Evolutionary conservation across 2,329 filamentous ascomycete genomes (phyloP), one percentile per base, ranked within the genome.

Genomic region (Didymella pinodella): DNA sequence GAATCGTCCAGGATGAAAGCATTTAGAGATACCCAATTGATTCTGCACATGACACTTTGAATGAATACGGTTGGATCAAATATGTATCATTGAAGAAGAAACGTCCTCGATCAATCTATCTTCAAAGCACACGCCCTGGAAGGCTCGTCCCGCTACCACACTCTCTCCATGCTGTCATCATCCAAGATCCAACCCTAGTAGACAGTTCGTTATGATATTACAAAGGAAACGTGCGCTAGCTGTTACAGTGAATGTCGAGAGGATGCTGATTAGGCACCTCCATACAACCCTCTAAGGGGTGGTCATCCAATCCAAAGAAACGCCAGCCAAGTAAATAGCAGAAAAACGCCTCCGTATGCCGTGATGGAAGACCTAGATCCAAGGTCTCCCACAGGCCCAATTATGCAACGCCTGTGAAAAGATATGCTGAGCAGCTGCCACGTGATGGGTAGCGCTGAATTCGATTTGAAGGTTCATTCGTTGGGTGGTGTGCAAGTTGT

Each of bases 51-150:
- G 10, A n/a, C 16, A 47, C 7, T 12, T 3, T n/a, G 18, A 11
- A 28, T 12, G 22, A 20, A 11, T 28, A 20, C 8, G 25, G 44
- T 18, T 61, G 61, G 56, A 43, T 61, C 57, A 62, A 74, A 72
- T 73, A 75, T 74, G 62, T 75, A 71, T 72, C 68, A 69, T 75
- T 72, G 70, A 73, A 75, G 66, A 55, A 40, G 50, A 57, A 57
- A 57, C 18, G 10, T 25, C 29, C 41, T n/a, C 34, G 8, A 4
- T 14, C 31, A 44, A 45, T 43, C 29, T 54, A 34, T 34, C 12
- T 48, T 47, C 56, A 52, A 48, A 49, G 53, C 47, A 41, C 47
- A 20, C 41, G 32, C 46, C 50, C 16, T 20, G 12, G 32, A 14
- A 31, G 12, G 36, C 48, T 11, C 29, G 4, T 32, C 8, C 31